phyloP scores from a whole-genome alignment of 768 basidiomycete species.

The Collybiopsis confluens region DNA sequence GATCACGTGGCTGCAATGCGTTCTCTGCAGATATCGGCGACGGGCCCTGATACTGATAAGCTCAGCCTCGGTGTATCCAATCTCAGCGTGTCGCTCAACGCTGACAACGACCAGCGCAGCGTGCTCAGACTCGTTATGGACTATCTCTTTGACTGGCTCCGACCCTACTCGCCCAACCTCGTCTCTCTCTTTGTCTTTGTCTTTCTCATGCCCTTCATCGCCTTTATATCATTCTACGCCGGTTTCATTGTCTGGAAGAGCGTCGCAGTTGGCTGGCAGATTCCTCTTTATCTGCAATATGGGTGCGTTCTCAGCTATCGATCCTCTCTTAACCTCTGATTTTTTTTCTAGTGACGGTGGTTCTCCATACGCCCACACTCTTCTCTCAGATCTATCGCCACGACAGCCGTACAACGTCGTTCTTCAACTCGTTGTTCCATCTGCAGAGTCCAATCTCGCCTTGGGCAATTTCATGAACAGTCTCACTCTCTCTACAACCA shows the following conservation, averaged over 20 bases:
- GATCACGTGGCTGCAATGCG: slow-evolving; percentile 2
- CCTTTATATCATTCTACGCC: slow-evolving; percentile 58
- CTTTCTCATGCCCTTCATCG: slow-evolving; percentile 56
- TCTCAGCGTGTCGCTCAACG: slow-evolving; percentile 3
- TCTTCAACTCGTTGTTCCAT: slow-evolving; percentile 61
- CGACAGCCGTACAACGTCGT: slow-evolving; percentile 75
- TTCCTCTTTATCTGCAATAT: slow-evolving; percentile 70
- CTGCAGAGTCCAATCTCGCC: slow-evolving; percentile 59
- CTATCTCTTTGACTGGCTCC: slow-evolving; percentile 29
- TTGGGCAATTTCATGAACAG: slow-evolving; percentile 86
- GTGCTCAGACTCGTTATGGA: slow-evolving; percentile 10
- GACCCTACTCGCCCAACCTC: slow-evolving; percentile 55
- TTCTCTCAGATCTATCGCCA: slow-evolving; percentile 47
- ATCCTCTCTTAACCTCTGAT: background rate
- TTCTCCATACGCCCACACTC: slow-evolving; percentile 57
- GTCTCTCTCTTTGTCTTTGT: slow-evolving; percentile 63
- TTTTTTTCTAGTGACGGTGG: slow-evolving; percentile 48
- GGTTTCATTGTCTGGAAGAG: slow-evolving; percentile 75
- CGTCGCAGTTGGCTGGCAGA: slow-evolving; percentile 67
- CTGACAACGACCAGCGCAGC: too few relatives aligned
- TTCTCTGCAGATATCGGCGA: background rate
- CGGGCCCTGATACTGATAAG: slow-evolving; percentile 1
- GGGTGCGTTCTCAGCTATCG: slow-evolving; percentile 45
- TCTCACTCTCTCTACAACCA: slow-evolving; percentile 51
- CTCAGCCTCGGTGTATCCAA: slow-evolving; percentile 3